Percentiles rank a stretch among this genome's conserved stretches.
phyloP scores from a whole-genome alignment of 306 rosid genomes.

The Arachis stenosperma region DNA sequence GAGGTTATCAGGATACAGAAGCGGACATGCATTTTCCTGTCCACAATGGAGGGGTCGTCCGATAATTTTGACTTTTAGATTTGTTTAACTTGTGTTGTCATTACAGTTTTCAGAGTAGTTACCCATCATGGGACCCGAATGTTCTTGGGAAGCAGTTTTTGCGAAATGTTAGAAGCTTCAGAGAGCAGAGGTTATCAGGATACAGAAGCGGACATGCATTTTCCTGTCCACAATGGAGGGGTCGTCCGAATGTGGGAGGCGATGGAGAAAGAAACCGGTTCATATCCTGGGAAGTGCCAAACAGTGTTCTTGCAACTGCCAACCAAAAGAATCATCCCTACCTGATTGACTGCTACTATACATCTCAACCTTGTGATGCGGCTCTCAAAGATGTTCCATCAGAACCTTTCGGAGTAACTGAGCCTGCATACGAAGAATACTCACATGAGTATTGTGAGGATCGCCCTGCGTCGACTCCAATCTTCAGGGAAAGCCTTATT shows the following conservation, averaged over 20 bases:
- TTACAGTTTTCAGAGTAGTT: constrained; percentile 82
- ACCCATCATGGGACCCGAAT: constrained; percentile 84
- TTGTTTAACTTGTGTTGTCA: background rate
- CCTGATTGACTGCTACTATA: constrained; percentile 88
- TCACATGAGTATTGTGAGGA: constrained; percentile 39
- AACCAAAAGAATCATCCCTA: constrained; percentile 64
- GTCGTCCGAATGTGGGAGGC: constrained; percentile 48
- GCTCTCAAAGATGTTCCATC: constrained; percentile 35
- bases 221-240: constrained; percentile 54
- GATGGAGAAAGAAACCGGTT: constrained; percentile 51
- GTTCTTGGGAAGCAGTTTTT: constrained; percentile 67
- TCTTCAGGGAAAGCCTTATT: constrained; percentile 60
- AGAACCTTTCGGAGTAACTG: constrained; percentile 47
- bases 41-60: constrained; percentile 52
- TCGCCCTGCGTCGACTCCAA: constrained; percentile 57
- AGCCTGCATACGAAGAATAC: constrained; percentile 49
- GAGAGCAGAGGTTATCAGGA: constrained; percentile 60
- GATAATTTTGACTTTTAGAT: background rate
- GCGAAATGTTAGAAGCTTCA: constrained; percentile 61
- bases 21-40: constrained; percentile 41
- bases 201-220: constrained; percentile 21
- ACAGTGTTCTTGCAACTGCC: constrained; percentile 38
- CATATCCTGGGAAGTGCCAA: constrained; percentile 45
- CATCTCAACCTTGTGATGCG: constrained; percentile 44
- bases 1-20: constrained; percentile 50